These are phyloP conservation scores for Alnus rubra DNA, from an alignment of 306 rosid species.

Conservation along the genomic window DNA sequence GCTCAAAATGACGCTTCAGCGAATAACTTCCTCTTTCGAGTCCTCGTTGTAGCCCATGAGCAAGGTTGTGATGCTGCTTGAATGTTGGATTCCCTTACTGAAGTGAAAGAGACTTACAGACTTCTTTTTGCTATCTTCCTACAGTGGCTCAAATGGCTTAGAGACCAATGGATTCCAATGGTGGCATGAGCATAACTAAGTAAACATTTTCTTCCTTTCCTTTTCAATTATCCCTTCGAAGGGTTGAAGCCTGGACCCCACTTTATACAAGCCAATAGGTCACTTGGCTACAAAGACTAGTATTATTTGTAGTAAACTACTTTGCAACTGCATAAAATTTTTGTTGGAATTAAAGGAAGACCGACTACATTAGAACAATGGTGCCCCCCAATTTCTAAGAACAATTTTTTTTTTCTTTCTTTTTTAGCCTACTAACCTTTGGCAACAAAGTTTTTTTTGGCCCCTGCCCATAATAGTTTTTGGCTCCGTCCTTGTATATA, in stretches of 20 bases:
- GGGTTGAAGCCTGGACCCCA: not conserved
- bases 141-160: not conserved
- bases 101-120: not conserved
- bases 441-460: too few relatives aligned
- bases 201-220: not conserved
- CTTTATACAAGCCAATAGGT: not conserved
- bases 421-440: too few relatives aligned
- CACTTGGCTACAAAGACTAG: not conserved
- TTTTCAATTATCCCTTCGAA: not conserved
- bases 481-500: too few relatives aligned
- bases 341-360: not conserved
- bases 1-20: slow-evolving; percentile 62
- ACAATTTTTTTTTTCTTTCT: too few relatives aligned
- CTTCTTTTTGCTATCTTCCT: not conserved
- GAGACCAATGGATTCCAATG: not conserved
- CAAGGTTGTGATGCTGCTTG: not conserved
- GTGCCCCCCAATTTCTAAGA: too few relatives aligned
- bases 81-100: not conserved
- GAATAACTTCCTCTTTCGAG: slow-evolving; percentile 50
- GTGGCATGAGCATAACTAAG: not conserved
- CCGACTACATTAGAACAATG: too few relatives aligned
- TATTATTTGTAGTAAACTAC: not conserved
- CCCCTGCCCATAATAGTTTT: too few relatives aligned
- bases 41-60: not conserved
- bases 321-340: not conserved